Evolutionary conservation across 1,139 yeast species (phyloP), one percentile per base, ranked within the genome.

Genomic region (Kurtzmaniella quercitrusa): DNA sequence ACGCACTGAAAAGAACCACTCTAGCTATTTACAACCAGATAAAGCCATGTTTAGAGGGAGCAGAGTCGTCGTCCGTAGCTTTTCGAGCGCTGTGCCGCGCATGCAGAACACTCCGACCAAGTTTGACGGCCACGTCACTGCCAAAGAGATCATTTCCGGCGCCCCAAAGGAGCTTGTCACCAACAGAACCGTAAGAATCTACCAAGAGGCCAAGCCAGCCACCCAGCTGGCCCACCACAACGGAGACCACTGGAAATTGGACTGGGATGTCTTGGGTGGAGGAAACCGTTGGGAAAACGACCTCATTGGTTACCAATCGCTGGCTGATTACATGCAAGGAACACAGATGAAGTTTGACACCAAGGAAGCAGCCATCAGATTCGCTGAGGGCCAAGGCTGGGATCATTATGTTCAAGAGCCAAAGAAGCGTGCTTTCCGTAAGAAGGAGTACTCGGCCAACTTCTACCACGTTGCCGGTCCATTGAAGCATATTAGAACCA

Each of bases 261-360:
- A 88, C 65, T 88, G 94, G 93, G 95, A 88, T 58, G 78, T 85
- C 37, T 69, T 84, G 46, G 83, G 83, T 40, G 80, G 84, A 56
- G 89, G 86, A 36, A 82, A 87, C 69, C 73, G 95, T 60, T 88
- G 95, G 95, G 95, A 87, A 62, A 87, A 88, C 64, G 94, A 87
- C 58, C 71, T 87, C 58, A 88, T 87, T 67, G 96, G 96, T 15
- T 88, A 86, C 72, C 91, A 87, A 56, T 79, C 88, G 33, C 73
- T 87, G 39, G 81, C 87, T 27, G 96, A 88, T 63, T 83, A 81
- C 65, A 84, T 88, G 94, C 95, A 87, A 69, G 90, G 86, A 23
- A 83, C 93, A n/a, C 77, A 76, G 57, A 66, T 88, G 74, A 81
- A 81, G 62, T 88, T 88, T 59, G 85, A 81, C 56, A 72, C 82